Percentiles rank a stretch among this genome's conserved stretches.
Evolutionary conservation across 2,329 filamentous ascomycete genomes (phyloP).

Genomic region (Fonsecaea multimorphosa): DNA sequence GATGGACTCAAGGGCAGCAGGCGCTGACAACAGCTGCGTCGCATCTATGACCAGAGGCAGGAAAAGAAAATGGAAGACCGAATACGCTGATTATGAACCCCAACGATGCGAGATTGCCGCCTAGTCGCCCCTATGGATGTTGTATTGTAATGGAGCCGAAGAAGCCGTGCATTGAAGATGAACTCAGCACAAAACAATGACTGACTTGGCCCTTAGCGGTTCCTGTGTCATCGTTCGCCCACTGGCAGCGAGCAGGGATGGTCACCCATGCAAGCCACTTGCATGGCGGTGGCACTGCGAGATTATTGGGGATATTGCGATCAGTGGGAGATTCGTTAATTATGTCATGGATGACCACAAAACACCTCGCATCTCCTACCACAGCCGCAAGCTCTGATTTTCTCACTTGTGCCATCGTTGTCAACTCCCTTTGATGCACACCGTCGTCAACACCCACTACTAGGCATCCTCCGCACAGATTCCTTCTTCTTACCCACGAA

Average conservation of each 20-base stretch:
- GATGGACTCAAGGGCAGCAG: conserved; percentile 17
- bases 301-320: no score
- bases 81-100: conserved; percentile 14
- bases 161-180: conserved; percentile 14
- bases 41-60: conserved; percentile 28
- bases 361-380: no score
- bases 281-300: neutral
- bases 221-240: conserved; percentile 10
- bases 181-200: conserved; percentile 19
- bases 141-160: conserved; percentile 11
- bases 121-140: neutral
- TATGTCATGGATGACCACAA: neutral
- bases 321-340: conserved; percentile 3
- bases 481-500: neutral
- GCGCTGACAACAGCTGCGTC: conserved; percentile 27
- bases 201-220: conserved; percentile 15
- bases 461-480: neutral
- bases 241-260: conserved; percentile 3
- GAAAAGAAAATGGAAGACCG: neutral
- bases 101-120: conserved; percentile 11
- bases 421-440: neutral
- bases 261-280: neutral
- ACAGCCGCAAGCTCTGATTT: neutral
- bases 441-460: no score
- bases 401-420: neutral